These are phyloP conservation scores for Tolypocladium album DNA, from an alignment of 2,329 filamentous ascomycete genomes.

Conservation along the genomic window DNA sequence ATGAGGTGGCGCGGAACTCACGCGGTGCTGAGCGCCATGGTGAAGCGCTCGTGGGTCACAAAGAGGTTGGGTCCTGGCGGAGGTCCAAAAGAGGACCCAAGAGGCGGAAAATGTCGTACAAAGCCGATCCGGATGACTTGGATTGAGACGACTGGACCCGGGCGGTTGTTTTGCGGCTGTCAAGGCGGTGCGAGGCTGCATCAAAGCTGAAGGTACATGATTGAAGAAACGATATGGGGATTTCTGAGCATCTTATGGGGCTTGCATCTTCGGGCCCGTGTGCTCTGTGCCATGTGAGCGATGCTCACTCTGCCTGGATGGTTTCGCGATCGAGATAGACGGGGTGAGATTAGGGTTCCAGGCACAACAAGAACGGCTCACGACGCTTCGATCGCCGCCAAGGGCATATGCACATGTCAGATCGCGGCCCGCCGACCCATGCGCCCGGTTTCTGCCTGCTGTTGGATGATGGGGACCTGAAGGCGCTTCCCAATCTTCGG, in stretches of 20 bases:
- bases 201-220: not conserved
- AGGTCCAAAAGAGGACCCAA: constrained; percentile 15
- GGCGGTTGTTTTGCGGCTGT: not conserved
- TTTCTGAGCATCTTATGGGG: not conserved
- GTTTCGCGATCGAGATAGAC: not conserved
- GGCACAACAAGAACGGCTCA: not conserved
- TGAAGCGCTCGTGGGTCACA: constrained; percentile 11
- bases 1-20: constrained; percentile 6
- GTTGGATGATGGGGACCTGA: not conserved
- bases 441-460: not conserved
- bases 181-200: not conserved
- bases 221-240: not conserved
- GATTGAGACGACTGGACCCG: not conserved
- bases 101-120: constrained; percentile 17
- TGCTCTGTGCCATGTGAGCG: not conserved
- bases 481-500: too few relatives aligned
- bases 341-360: not conserved
- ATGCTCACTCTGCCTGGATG: not conserved
- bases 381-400: not conserved
- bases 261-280: not conserved
- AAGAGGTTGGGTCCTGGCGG: constrained; percentile 10
- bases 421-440: not conserved
- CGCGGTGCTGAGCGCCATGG: not conserved
- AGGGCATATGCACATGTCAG: not conserved
- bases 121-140: not conserved